Conservation (phyloP, 768 basidiomycete species). For the Chalciporus sphaerocephalus region DNA sequence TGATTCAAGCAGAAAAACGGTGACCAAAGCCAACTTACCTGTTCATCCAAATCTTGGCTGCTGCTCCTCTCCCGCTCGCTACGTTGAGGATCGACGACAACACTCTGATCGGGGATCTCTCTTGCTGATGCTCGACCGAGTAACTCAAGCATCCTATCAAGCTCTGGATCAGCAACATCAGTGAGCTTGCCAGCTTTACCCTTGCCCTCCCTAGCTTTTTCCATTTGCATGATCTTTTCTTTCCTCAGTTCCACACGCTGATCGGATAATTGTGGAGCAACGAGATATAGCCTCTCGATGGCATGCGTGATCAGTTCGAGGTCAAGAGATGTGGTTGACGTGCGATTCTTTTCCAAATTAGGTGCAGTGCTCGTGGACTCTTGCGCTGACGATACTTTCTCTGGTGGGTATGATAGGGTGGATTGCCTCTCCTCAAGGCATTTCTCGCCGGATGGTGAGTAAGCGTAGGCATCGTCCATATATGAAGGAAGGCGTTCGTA, state of each 20-base stretch:
- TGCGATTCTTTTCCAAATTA: neutral
- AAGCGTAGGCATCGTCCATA: constrained; percentile 5
- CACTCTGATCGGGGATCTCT: constrained; percentile 65
- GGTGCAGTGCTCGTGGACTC: constrained; percentile 2
- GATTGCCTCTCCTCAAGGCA: constrained; percentile 8
- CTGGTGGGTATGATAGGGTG: constrained; percentile 16
- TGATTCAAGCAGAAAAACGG: constrained; percentile 6
- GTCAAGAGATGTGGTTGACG: constrained; percentile 54
- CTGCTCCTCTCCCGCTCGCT: constrained; percentile 49
- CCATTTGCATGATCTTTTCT: constrained; percentile 67
- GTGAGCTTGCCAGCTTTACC: constrained; percentile 43
- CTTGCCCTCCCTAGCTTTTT: constrained; percentile 57
- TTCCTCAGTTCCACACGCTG: constrained; percentile 89
- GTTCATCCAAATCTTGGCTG: constrained; percentile 54
- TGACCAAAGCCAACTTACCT: constrained; percentile 42
- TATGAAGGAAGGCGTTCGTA: constrained; percentile 29
- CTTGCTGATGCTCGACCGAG: constrained; percentile 68
- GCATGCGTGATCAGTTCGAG: constrained; percentile 82
- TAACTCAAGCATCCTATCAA: constrained; percentile 69
- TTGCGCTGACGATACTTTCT: constrained; percentile 13
- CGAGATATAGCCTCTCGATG: constrained; percentile 82
- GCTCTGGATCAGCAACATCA: constrained; percentile 38
- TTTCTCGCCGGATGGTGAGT: constrained; percentile 5
- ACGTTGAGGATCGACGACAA: constrained; percentile 59
- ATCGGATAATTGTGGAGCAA: constrained; percentile 83